A percentile compares a stretch with the other conserved stretches of the same genome.
These are phyloP conservation scores for Paramecium octaurelia DNA, from an alignment of 73 alveolate genomes.

Conservation along the genomic window DNA sequence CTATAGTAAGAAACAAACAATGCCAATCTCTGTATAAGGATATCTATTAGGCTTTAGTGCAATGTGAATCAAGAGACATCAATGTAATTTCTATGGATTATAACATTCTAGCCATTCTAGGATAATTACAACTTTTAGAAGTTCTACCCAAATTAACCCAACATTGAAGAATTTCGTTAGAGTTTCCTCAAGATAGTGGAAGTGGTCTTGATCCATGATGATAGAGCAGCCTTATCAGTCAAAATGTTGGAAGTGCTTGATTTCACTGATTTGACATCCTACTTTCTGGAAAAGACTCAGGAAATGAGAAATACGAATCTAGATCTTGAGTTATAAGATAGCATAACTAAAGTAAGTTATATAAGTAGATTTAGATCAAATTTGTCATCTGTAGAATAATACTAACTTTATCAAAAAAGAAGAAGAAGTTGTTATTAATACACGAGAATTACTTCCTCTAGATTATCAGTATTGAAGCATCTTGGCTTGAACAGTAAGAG, in stretches of 20 bases:
- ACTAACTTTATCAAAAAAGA: neutral
- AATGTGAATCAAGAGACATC: neutral
- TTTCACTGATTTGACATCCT: neutral
- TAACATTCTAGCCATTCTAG: neutral
- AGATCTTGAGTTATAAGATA: neutral
- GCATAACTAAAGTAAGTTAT: neutral
- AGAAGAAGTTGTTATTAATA: neutral
- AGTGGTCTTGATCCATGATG: neutral
- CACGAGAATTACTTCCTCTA: neutral
- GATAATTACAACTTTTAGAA: neutral
- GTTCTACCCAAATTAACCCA: neutral
- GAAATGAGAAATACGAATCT: conserved; percentile 35
- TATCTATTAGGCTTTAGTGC: neutral
- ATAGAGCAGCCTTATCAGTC: neutral
- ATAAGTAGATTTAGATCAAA: neutral
- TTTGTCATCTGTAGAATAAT: neutral
- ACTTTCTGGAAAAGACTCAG: neutral
- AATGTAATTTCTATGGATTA: neutral
- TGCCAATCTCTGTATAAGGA: neutral
- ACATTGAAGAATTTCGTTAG: neutral
- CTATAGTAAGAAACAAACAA: neutral
- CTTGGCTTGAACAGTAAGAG: neutral
- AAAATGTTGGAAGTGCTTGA: neutral
- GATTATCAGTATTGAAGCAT: conserved; percentile 2
- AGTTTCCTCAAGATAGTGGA: neutral